phyloP scores from a whole-genome alignment of 176 grass and related monocot genomes.

The Oropetium thomaeum region DNA sequence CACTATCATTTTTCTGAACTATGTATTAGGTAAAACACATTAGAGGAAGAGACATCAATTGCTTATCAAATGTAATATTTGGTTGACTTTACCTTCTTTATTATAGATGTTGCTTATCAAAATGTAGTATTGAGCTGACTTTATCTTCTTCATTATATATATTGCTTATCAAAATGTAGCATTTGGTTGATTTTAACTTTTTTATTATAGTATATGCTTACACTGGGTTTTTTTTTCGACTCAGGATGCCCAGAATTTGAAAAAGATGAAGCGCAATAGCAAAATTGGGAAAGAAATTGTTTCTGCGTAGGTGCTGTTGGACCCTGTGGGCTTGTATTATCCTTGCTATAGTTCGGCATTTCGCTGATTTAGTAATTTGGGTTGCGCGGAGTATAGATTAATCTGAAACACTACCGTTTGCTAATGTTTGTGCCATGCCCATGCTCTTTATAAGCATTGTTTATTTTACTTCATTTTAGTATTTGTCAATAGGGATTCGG shows the following conservation, averaged over 20 bases:
- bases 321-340: constrained; percentile 17
- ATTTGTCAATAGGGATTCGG: background rate
- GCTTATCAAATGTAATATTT: no score
- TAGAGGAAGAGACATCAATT: no score
- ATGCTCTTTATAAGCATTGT: background rate
- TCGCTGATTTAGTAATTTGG: background rate
- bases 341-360: background rate
- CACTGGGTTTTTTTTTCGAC: constrained; percentile 28
- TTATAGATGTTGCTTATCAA: background rate
- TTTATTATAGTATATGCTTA: constrained; percentile 4
- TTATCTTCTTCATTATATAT: no score
- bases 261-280: constrained; percentile 96
- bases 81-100: no score
- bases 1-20: background rate
- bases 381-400: background rate
- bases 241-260: constrained; percentile 93
- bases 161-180: constrained; percentile 1
- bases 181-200: constrained; percentile 2
- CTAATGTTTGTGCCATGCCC: background rate
- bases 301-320: constrained; percentile 56
- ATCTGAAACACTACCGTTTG: background rate
- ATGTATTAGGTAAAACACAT: background rate
- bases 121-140: no score
- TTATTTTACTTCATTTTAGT: background rate
- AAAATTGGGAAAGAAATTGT: constrained; percentile 98